Evolutionary conservation across 2,329 filamentous ascomycete genomes (phyloP), one percentile per base, ranked within the genome.

Genomic region (Fusarium sp.): DNA sequence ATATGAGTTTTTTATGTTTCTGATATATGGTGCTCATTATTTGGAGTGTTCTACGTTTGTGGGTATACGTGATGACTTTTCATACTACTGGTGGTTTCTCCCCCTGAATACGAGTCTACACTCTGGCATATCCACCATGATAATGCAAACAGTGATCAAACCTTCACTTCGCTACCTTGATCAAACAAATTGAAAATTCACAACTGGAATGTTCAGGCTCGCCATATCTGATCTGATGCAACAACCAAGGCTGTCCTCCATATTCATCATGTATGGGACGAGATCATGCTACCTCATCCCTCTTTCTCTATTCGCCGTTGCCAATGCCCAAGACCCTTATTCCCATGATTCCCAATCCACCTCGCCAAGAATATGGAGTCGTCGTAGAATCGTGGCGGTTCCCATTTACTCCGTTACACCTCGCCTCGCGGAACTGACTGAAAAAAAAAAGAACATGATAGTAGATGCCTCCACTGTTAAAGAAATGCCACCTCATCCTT

Each of bases 381-480:
- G 23, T 46, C 29, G 8, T 59, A 53, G 33, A 50, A 40, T 27
- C 34, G 20, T 33, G 54, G 53, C 25, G 38, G 31, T 38, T 56
- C 34, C 62, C 42, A 18, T 56, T 49, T 60, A 65, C 66, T 65
- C 70, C 65, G 50, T 51, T 61, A 58, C 67, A 67, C 67, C 65
- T 73, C 57, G 67, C 61, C 65, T 73, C 57, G 67, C 61, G 58
- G 71, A 73, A 74, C 23, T 40, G 16, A 40, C 16, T 9, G 62
- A 23, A 29, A 38, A 13, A 40, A 27, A 64, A 29, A 31, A 38
- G 25, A 50, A 18, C 56, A 57, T 69, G 42, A 66, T 61, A 61
- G 56, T 42, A 61, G 11, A 71, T 71, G 58, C 65, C 36, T 40
- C 46, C n/a, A 40, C 18, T 42, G 40, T 42, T 54, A 67, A 67